Conservation (phyloP, 2,329 filamentous ascomycete species). For the Aspergillus fumigatiaffinis region DNA sequence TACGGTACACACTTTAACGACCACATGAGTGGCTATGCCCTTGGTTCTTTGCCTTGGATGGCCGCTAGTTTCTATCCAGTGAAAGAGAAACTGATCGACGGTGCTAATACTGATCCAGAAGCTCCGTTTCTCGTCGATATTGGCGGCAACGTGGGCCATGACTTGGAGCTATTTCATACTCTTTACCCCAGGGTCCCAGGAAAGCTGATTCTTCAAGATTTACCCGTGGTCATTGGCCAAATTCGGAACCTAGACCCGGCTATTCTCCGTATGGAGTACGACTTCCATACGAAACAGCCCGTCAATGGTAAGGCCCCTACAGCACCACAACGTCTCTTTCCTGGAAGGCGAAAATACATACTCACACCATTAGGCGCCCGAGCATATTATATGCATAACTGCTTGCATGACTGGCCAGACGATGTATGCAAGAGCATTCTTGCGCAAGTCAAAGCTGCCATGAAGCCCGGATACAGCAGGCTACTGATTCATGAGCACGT, state of each 20-base stretch:
- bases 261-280: no score
- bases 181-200: slow-evolving; percentile 38
- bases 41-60: slow-evolving; percentile 17
- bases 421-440: no score
- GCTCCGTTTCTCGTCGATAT: slow-evolving; percentile 39
- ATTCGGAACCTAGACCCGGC: not conserved
- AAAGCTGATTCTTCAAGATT: slow-evolving; percentile 47
- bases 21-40: slow-evolving; percentile 18
- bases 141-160: slow-evolving; percentile 41
- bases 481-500: no score
- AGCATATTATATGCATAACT: no score
- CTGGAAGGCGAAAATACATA: no score
- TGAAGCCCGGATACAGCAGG: no score
- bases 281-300: no score
- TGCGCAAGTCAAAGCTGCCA: no score
- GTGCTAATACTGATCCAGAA: not conserved
- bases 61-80: slow-evolving; percentile 26
- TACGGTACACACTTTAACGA: slow-evolving; percentile 18
- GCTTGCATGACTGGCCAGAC: no score
- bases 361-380: no score
- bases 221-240: slow-evolving; percentile 33
- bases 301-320: no score
- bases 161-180: slow-evolving; percentile 32
- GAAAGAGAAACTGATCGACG: slow-evolving; percentile 14
- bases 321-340: no score